phyloP scores from a whole-genome alignment of 805 yeast species.

The Brettanomyces nanus region DNA sequence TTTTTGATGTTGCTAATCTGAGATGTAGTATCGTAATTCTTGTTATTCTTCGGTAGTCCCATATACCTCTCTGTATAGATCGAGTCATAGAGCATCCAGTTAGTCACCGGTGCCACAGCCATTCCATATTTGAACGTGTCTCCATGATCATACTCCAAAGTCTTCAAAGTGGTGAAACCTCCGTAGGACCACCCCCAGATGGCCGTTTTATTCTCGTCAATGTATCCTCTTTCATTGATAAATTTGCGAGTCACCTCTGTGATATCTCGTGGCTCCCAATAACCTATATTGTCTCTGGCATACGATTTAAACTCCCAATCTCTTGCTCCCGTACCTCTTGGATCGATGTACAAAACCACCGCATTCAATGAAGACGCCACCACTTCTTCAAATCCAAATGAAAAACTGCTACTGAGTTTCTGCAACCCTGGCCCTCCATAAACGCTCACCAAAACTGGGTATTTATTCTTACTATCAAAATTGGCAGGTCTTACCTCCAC shows the following conservation, averaged over 20 bases:
- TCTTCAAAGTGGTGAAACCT: slow-evolving; percentile 68
- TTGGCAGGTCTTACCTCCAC: slow-evolving; percentile 56
- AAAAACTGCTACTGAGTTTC: slow-evolving; percentile 38
- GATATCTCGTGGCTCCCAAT: slow-evolving; percentile 72
- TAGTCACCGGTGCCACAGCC: slow-evolving; percentile 81
- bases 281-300: slow-evolving; percentile 53
- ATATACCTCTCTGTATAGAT: slow-evolving; percentile 75
- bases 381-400: slow-evolving; percentile 50
- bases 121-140: slow-evolving; percentile 63
- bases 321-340: slow-evolving; percentile 76
- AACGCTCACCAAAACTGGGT: slow-evolving; percentile 59
- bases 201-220: slow-evolving; percentile 50
- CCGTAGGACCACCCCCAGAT: slow-evolving; percentile 92
- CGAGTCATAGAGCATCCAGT: slow-evolving; percentile 70
- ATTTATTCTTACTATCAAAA: slow-evolving; percentile 35
- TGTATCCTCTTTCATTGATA: slow-evolving; percentile 35
- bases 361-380: slow-evolving; percentile 50
- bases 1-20: slow-evolving; percentile 31
- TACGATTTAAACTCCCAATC: slow-evolving; percentile 59
- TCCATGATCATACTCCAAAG: slow-evolving; percentile 59
- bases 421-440: slow-evolving; percentile 84
- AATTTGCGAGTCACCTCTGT: slow-evolving; percentile 42
- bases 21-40: slow-evolving; percentile 40
- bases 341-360: slow-evolving; percentile 61
- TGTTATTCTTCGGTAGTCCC: slow-evolving; percentile 45